Base-by-base conservation (phyloP, 805 yeast genomes). In the Barnettozyma pratensis region DNA sequence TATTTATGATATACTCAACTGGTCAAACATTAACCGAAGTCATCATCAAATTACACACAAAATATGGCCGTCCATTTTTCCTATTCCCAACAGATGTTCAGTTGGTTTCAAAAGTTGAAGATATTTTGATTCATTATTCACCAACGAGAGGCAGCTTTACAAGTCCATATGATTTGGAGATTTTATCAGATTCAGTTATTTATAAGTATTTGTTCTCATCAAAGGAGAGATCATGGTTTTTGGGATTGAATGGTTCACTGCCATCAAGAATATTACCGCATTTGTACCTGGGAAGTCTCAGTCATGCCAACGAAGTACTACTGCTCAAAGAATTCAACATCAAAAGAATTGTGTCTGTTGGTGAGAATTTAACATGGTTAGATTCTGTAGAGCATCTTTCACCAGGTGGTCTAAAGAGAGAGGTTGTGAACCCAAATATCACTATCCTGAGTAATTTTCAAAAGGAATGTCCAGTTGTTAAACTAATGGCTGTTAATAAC, bases 261-360 rank as follows among this genome's bases (percentile, higher is more conserved):
- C 98, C 98, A 1, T 89, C 97, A 0, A 70, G 87, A 45, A 84
- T 92, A 4, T 66, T 91, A 46, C 87, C 92, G 1, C 91, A 91
- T 64, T 65, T 92, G 52, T 92, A 90, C 60, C 70, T 92, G 46
- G 98, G 98, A 1, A 83, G 94, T 4, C 69, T 90, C 47, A 77
- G 68, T 42, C 97, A 92, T 68, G 97, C 97, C 4, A 81, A 81
- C 48, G 79, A 82, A 54, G 74, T 84, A 6, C 77, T 80, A 3
- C 65, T 92, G 54, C 69, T 92, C 47, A 65, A 69, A 30, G 75
- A 74, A 47, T 67, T 92, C 10, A 89, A 87, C 0, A 88, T 92
- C 49, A 76, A 74, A 14, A 79, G 86, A 49, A 75, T 92, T 10
- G 82, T 92, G 11, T 83, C 94, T 3, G 97, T 92, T 8, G 98